Percentiles rank a stretch among this genome's conserved stretches.
phyloP scores from a whole-genome alignment of 2,329 filamentous ascomycete species.

The Coleophoma cylindrospora region DNA sequence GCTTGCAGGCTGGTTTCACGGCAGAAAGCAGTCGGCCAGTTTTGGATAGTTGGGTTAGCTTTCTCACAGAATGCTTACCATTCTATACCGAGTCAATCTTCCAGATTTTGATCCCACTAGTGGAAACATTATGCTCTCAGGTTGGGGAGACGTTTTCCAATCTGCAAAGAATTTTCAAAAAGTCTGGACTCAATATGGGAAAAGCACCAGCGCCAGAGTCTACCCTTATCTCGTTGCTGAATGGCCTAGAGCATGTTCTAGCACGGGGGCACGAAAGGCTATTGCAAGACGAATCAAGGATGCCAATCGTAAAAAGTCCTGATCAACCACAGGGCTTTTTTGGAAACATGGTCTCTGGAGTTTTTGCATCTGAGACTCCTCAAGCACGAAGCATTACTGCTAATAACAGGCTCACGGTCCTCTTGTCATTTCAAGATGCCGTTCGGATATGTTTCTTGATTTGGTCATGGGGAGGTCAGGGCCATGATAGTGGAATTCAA shows the following conservation, averaged over 20 bases:
- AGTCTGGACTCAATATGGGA: constrained; percentile 23
- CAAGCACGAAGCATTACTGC: constrained; percentile 80
- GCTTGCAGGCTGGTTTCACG: constrained; percentile 75
- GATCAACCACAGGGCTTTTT: constrained; percentile 86
- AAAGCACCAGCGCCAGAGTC: constrained; percentile 54
- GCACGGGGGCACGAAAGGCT: constrained; percentile 82
- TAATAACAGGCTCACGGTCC: constrained; percentile 87
- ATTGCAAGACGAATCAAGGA: constrained; percentile 67
- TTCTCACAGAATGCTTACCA: constrained; percentile 78
- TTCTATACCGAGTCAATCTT: constrained; percentile 83
- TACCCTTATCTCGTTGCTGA: constrained; percentile 79
- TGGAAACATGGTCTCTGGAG: constrained; percentile 88
- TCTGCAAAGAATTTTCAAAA: constrained; percentile 60
- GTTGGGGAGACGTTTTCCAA: constrained; percentile 68
- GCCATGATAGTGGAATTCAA: constrained; percentile 49
- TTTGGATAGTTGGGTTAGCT: constrained; percentile 86
- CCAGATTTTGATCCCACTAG: constrained; percentile 82
- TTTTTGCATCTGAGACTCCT: constrained; percentile 74
- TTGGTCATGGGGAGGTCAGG: constrained; percentile 84
- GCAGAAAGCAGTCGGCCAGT: constrained; percentile 69
- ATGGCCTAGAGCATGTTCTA: constrained; percentile 85
- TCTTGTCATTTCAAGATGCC: constrained; percentile 95
- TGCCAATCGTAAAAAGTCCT: constrained; percentile 66
- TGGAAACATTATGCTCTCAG: constrained; percentile 82
- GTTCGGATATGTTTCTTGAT: constrained; percentile 89